These are phyloP conservation scores for Prunus dulcis DNA, from an alignment of 306 rosid genomes.

Conservation along the genomic window DNA sequence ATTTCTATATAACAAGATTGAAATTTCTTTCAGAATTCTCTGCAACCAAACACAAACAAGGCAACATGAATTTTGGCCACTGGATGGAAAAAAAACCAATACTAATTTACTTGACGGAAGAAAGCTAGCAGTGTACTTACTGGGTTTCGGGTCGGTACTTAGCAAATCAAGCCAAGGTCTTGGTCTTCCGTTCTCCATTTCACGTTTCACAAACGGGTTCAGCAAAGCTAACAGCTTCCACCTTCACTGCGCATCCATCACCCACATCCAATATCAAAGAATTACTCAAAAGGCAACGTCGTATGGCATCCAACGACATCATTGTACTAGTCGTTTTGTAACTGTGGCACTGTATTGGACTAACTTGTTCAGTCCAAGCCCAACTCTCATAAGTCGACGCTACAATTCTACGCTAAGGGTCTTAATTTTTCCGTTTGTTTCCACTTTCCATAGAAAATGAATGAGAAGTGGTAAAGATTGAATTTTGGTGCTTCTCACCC, in stretches of 20 bases:
- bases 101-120: not conserved
- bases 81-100: not conserved
- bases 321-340: not conserved
- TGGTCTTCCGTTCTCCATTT: not conserved
- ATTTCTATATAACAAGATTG: not conserved
- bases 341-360: not conserved
- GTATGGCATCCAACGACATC: not conserved
- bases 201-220: not conserved
- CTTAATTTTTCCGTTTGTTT: not conserved
- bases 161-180: slow-evolving; percentile 2
- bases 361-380: not conserved
- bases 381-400: not conserved
- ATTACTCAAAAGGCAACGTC: not conserved
- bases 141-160: not conserved
- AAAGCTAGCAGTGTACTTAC: not conserved
- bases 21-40: not conserved
- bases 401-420: not conserved
- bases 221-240: not conserved
- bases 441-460: not conserved
- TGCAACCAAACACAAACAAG: slow-evolving; percentile 10
- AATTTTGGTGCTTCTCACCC: not conserved
- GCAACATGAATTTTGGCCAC: not conserved
- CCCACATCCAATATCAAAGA: not conserved
- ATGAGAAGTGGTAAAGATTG: not conserved
- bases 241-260: not conserved